phyloP scores from a whole-genome alignment of 2,329 filamentous ascomycete species.

The Clarireedia homoeocarpa region DNA sequence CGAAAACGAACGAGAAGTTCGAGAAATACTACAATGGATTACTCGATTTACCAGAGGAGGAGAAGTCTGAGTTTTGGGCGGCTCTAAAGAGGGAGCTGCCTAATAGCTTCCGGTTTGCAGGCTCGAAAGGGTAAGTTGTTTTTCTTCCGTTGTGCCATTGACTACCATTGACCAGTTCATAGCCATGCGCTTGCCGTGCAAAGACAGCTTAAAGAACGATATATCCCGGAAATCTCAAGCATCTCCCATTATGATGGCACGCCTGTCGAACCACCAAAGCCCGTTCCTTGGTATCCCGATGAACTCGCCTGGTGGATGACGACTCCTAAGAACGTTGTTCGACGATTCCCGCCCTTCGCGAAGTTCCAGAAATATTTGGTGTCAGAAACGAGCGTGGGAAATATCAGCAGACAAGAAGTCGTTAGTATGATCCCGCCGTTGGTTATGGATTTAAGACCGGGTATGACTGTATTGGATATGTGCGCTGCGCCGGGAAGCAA shows the following conservation, averaged over 20 bases:
- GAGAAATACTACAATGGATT: slow-evolving; percentile 80
- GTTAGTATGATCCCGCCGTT: slow-evolving; percentile 98
- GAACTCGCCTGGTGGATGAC: slow-evolving; percentile 97
- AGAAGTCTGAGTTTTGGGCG: slow-evolving; percentile 77
- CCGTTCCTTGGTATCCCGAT: slow-evolving; percentile 90
- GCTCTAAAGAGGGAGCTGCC: slow-evolving; percentile 77
- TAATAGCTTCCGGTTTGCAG: slow-evolving; percentile 96
- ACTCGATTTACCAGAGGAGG: slow-evolving; percentile 67
- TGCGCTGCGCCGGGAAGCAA: slow-evolving; percentile 97
- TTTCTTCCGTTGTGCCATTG: background rate
- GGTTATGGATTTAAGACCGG: slow-evolving; percentile 81
- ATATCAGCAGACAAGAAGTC: slow-evolving; percentile 94
- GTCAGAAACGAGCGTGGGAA: slow-evolving; percentile 92
- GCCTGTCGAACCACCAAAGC: slow-evolving; percentile 70
- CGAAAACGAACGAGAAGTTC: slow-evolving; percentile 76
- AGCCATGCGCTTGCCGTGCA: slow-evolving; percentile 90
- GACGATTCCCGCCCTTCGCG: slow-evolving; percentile 88
- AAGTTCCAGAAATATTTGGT: slow-evolving; percentile 97
- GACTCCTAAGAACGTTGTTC: slow-evolving; percentile 90
- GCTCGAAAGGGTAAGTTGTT: slow-evolving; percentile 69
- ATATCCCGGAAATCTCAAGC: slow-evolving; percentile 82
- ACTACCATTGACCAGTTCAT: slow-evolving; percentile 10
- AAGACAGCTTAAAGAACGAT: slow-evolving; percentile 76
- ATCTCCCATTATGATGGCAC: slow-evolving; percentile 78
- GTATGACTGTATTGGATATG: slow-evolving; percentile 90